Conservation (phyloP, 75 land plant genomes). For the Pinus taeda region DNA sequence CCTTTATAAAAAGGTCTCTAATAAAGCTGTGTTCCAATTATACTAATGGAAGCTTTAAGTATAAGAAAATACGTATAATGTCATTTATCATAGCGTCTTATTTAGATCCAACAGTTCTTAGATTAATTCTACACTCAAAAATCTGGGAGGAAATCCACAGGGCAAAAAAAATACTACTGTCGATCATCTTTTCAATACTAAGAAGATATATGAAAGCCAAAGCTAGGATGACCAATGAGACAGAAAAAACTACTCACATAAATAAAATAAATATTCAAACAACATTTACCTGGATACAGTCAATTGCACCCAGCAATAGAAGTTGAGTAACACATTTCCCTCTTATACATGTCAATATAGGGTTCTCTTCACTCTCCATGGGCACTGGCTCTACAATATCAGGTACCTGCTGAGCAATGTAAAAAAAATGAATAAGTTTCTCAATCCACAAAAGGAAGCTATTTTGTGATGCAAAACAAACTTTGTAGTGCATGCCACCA, state of each 20-base stretch:
- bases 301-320: slow-evolving; percentile 80
- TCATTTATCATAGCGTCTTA: too few relatives aligned
- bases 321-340: slow-evolving; percentile 92
- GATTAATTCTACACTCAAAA: too few relatives aligned
- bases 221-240: background rate
- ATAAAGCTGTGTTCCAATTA: too few relatives aligned
- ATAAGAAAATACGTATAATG: too few relatives aligned
- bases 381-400: slow-evolving; percentile 45
- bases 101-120: too few relatives aligned
- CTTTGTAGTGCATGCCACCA: too few relatives aligned
- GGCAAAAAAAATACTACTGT: too few relatives aligned
- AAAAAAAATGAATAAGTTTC: background rate
- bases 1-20: too few relatives aligned
- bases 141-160: too few relatives aligned
- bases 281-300: slow-evolving; percentile 80
- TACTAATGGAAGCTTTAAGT: too few relatives aligned
- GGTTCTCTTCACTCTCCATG: slow-evolving; percentile 52
- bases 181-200: too few relatives aligned
- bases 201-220: too few relatives aligned
- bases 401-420: slow-evolving; percentile 33
- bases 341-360: slow-evolving; percentile 53
- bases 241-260: background rate
- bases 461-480: background rate
- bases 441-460: background rate
- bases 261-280: background rate